Percentiles rank a stretch among this genome's conserved stretches.
phyloP scores from a whole-genome alignment of 2,329 filamentous ascomycete genomes.

The Fusarium irregulare region DNA sequence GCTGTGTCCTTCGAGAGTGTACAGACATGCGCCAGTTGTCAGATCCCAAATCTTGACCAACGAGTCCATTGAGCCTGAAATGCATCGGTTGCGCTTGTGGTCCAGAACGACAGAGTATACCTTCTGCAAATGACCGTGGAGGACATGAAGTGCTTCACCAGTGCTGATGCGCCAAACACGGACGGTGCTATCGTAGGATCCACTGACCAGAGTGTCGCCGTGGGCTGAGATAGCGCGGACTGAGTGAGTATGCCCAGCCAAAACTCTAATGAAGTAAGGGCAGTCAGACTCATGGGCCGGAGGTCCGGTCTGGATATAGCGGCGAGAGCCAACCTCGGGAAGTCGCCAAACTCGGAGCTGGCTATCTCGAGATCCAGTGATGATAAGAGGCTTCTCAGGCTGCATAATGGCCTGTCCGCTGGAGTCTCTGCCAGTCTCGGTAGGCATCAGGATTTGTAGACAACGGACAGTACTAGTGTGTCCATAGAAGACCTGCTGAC shows the following conservation, averaged over 20 bases:
- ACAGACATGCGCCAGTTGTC: slow-evolving; percentile 83
- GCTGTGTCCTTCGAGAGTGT: slow-evolving; percentile 92
- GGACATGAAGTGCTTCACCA: slow-evolving; percentile 84
- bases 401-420: slow-evolving; percentile 85
- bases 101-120: slow-evolving; percentile 98
- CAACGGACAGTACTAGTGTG: slow-evolving; percentile 98
- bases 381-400: slow-evolving; percentile 94
- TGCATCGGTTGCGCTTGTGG: slow-evolving; percentile 90
- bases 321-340: slow-evolving; percentile 80
- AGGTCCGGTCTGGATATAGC: slow-evolving; percentile 82
- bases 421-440: slow-evolving; percentile 75
- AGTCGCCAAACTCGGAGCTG: slow-evolving; percentile 95
- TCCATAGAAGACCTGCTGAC: slow-evolving; percentile 95
- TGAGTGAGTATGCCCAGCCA: slow-evolving; percentile 90
- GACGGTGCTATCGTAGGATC: slow-evolving; percentile 95
- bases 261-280: slow-evolving; percentile 90
- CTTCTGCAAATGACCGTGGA: slow-evolving; percentile 90
- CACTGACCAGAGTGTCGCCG: slow-evolving; percentile 94
- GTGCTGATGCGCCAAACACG: slow-evolving; percentile 98
- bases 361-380: slow-evolving; percentile 95
- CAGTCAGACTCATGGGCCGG: slow-evolving; percentile 82
- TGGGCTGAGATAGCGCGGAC: slow-evolving; percentile 96
- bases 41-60: slow-evolving; percentile 98
- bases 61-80: slow-evolving; percentile 98
- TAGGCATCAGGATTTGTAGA: slow-evolving; percentile 91